Base-by-base conservation (phyloP, 441 rosid species). In the Croton setiger region DNA sequence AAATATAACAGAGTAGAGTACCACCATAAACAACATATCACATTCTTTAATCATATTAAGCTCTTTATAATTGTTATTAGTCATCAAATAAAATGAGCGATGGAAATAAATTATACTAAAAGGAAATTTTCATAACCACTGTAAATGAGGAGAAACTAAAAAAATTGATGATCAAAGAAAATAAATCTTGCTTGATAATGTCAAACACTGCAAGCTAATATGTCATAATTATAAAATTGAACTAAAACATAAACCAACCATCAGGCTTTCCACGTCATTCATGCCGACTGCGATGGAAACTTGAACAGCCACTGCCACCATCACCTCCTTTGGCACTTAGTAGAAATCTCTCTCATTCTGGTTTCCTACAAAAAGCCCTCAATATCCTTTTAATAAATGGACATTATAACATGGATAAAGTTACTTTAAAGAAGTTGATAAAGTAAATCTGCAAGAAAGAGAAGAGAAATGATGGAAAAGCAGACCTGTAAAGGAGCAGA, bases 251-350 rank as follows among this genome's bases (percentile, higher is more conserved):
- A 54, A 63, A 63, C 73, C 41, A 75, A 93, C 97, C 98, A 81
- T 93, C 97, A 68, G 96, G 83, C 72, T 72, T 83, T 14, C 96
- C 97, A 69, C 67, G 83, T 56, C 88, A 86, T 71, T 84, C 87
- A 20, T 77, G 81, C 56, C 96, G 82, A 76, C 90, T 87, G 4
- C 87, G 84, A 15, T 89, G 96, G 37, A 81, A 53, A 48, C 98
- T 91, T 23, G 67, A 80, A 72, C 90, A 91, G 52, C 98, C 97
- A 69, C 65, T 82, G 49, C 98, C 98, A 60, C 98, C 98, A 80
- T 84, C 89, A 31, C 97, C 98, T 47, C 94, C 97, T 72, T 87
- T 86, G 48, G 84, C 91, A 75, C 81, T 75, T 51, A 93, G 64
- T 20, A 72, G 84, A 72, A 77, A 81, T 70, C 85, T 84, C 98